phyloP scores from a whole-genome alignment of 106 monocot genomes.

The Apostasia ramifera region DNA sequence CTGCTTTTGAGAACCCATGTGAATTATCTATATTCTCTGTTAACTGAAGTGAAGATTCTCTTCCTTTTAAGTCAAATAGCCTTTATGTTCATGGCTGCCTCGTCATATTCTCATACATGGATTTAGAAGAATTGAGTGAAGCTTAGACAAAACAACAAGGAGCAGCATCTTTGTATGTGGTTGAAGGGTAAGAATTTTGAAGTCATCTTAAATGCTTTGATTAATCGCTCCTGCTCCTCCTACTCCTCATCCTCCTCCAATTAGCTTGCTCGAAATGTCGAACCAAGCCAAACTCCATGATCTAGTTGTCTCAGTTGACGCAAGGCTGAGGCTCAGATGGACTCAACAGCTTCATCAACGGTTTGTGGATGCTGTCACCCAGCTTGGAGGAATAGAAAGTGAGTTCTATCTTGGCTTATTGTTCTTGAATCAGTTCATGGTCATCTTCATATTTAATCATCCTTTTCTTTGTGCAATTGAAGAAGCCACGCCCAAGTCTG shows the following conservation, averaged over 20 bases:
- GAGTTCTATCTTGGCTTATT: conserved; percentile 3
- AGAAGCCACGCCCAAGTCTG: conserved; percentile 76
- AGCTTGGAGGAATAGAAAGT: conserved; percentile 73
- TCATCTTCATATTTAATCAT: background rate
- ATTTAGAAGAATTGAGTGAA: background rate
- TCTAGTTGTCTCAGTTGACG: conserved; percentile 19
- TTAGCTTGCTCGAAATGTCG: conserved; percentile 21
- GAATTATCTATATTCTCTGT: conserved; percentile 24
- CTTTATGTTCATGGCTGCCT: conserved; percentile 18
- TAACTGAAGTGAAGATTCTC: conserved; percentile 38
- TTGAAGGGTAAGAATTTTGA: conserved; percentile 6
- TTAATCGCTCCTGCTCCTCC: background rate
- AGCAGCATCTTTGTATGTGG: conserved; percentile 1
- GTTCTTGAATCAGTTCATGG: background rate
- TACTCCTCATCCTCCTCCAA: background rate
- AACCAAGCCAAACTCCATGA: conserved; percentile 1
- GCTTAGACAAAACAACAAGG: background rate
- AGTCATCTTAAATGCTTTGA: background rate
- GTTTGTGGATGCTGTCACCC: conserved; percentile 53
- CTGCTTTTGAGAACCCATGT: conserved; percentile 32
- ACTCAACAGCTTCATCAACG: conserved; percentile 55
- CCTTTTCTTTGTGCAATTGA: background rate
- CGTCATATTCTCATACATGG: conserved; percentile 14
- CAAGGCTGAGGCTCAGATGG: conserved; percentile 70
- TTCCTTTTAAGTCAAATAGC: conserved; percentile 40